Evolutionary conservation across 1,284 basidiomycete species (phyloP), one percentile per base, ranked within the genome.

Genomic region (Athelia sp.): DNA sequence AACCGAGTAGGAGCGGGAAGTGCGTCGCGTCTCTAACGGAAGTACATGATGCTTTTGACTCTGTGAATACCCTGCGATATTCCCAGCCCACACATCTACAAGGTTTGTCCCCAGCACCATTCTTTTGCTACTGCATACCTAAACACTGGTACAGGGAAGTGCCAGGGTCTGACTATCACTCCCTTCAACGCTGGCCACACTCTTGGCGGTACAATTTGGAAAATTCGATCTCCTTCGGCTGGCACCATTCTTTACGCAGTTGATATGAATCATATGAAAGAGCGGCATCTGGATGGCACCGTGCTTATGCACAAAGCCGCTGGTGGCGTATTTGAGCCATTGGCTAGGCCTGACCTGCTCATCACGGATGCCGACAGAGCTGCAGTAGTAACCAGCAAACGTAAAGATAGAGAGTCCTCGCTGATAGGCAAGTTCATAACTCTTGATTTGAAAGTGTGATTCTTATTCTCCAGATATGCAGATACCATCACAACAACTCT

Each of bases 171-270:
- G 55, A 96, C 96, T 0, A 88, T 99, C 54, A 97, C 95, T 15
- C 95, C 97, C 0, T 98, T 97, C 73, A 90, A 91, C 56, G 91
- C 94, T 11, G 97, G 97, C 0, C 95, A 98, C 66, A 92, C 93
- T 0, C 81, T 99, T 17, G 97, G 97, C 57, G 97, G 96, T 45
- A 94, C 95, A 2, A 90, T 99, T 56, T 99, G 95, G 95, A 98
- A 98, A 66, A 89, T 99, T 52, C 87, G 97, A 34, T 98, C 94
- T 1, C 95, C 97, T 1, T 94, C 93, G 0, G 91, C 93, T 8
- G 96, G 95, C 6, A 98, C 97, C 2, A 87, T 99, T 17, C 75
- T 99, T 24, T 97, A 99, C 64, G 96, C 95, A 11, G 91, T 98
- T 17, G 86, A 96, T 58, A 82, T 98, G 74, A 99, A 99, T 65